Evolutionary conservation across 2,329 filamentous ascomycete genomes (phyloP), one percentile per base, ranked within the genome.

Genomic region (Pseudogymnoascus sp.): DNA sequence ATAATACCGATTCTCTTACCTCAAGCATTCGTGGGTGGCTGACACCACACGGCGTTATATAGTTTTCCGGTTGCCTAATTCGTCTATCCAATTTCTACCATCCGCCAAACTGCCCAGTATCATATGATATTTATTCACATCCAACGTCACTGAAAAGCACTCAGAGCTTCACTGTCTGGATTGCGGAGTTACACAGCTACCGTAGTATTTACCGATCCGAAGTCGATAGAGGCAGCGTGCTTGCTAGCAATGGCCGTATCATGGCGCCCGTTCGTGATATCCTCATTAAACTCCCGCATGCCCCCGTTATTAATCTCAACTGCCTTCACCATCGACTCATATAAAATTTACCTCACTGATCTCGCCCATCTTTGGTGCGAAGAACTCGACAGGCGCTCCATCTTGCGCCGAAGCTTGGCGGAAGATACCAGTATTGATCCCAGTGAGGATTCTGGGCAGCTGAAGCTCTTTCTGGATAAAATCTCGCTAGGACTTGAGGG

Each of bases 341-440:
- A 93, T 75, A 80, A 77, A 1, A 72, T 93, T 28, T 80, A 84
- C 64, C 72, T 93, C 40, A 91, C 89, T 2, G 90, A 93, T 71
- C 79, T 92, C 64, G 86, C 83, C 71, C 83, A 86, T 67, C 77
- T 92, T n/a, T 95, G 90, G 90, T 76, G 78, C 26, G 89, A 93
- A 74, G 79, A 74, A 7, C 75, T 92, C 22, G 81, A 85, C 63
- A 78, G 84, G 22, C 79, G 78, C n/a, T 79, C 78, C 10, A 88
- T 93, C 63, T 81, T 86, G 62, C 76, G 80, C 64, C 83, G 88
- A 64, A 88, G 85, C 31, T 78, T 84, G 63, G 76, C 82, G 24
- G 81, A 87, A 68, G 81, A 85, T 68, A 89, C 87, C 14, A 86
- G 83, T 65, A 91, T 93, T 65, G 89, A 93, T 71, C 86, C 90